phyloP scores from a whole-genome alignment of 2,329 filamentous ascomycete genomes.

The Aspergillus fructus region DNA sequence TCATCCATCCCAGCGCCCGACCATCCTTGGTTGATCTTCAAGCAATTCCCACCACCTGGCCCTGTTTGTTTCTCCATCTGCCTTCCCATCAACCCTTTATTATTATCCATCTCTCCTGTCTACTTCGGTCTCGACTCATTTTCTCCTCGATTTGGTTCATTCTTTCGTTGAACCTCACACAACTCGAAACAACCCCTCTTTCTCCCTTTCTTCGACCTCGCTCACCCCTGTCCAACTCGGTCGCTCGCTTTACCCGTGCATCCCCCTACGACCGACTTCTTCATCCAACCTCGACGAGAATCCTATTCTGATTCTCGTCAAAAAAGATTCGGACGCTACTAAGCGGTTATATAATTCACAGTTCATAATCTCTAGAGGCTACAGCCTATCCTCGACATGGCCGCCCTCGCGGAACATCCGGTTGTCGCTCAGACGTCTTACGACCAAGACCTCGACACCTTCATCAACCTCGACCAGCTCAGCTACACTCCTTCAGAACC shows the following conservation, averaged over 20 bases:
- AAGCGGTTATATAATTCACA: not conserved
- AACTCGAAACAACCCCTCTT: not conserved
- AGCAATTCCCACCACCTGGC: slow-evolving; percentile 2
- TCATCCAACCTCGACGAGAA: slow-evolving; percentile 5
- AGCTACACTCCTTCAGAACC: slow-evolving; percentile 39
- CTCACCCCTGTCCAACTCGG: not conserved
- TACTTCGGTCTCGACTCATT: not conserved
- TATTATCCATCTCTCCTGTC: not conserved
- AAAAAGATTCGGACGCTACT: not conserved
- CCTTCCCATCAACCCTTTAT: not conserved
- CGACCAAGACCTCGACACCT: slow-evolving; percentile 48
- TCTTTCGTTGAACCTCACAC: not conserved
- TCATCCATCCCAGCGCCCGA: slow-evolving; percentile 11
- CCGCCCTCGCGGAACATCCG: slow-evolving; percentile 37
- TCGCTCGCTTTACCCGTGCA: not conserved
- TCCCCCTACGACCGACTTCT: slow-evolving; percentile 6
- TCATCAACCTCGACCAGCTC: slow-evolving; percentile 48
- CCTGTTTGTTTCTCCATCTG: slow-evolving; percentile 12
- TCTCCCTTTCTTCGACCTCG: not conserved
- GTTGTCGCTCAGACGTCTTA: slow-evolving; percentile 32
- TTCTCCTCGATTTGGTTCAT: not conserved
- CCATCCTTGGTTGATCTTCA: slow-evolving; percentile 12
- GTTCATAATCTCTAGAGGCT: not conserved
- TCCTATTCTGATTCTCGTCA: not conserved
- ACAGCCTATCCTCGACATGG: slow-evolving; percentile 24